Conservation (phyloP, 495 filamentous ascomycete genomes). For the Penicillium paxilli region DNA sequence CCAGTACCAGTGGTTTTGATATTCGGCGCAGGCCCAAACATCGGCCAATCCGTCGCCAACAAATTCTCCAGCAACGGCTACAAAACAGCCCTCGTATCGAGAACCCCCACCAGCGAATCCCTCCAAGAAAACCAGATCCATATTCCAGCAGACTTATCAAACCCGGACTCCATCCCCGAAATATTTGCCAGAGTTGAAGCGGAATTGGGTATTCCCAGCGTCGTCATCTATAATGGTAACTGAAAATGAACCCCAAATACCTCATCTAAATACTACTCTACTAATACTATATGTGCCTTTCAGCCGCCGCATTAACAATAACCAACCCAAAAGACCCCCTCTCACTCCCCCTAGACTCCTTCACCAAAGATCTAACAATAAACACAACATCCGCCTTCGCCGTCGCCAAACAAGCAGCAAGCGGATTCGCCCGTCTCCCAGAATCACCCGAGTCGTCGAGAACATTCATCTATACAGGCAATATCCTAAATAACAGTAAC, state of each 20-base stretch:
- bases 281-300: no score
- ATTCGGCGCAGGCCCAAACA: background rate
- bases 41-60: background rate
- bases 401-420: conserved; percentile 44
- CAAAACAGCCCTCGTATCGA: background rate
- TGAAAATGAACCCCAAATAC: no score
- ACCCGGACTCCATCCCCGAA: background rate
- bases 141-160: background rate
- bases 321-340: conserved; percentile 31
- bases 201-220: background rate
- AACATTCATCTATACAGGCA: conserved; percentile 53
- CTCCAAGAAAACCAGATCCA: background rate
- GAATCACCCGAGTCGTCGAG: conserved; percentile 24
- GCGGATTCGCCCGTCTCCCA: conserved; percentile 38
- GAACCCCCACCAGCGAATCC: background rate
- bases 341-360: conserved; percentile 30
- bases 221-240: background rate
- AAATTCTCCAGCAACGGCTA: background rate
- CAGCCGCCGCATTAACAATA: background rate
- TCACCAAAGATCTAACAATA: conserved; percentile 39
- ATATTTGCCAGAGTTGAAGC: background rate
- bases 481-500: conserved; percentile 41
- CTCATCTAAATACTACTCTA: no score
- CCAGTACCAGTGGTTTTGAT: background rate
- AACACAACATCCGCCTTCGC: conserved; percentile 46